Percentiles rank a stretch among this genome's conserved stretches.
These are phyloP conservation scores for Omphalotus guepiniiformis DNA, from an alignment of 768 basidiomycete species.

Conservation along the genomic window DNA sequence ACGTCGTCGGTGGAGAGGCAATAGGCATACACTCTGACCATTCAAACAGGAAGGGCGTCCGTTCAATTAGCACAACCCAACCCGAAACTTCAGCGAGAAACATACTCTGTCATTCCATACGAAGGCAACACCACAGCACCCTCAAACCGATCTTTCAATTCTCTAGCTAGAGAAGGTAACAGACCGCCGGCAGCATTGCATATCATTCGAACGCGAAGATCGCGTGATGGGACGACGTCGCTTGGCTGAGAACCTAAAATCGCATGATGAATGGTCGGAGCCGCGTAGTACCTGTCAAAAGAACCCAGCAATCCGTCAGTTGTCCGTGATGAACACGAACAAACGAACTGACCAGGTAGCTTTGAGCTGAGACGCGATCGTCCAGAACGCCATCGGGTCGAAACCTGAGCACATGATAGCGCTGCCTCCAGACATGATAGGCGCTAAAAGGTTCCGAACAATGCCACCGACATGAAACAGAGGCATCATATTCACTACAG, in stretches of 20 bases:
- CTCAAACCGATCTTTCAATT: slow-evolving; percentile 40
- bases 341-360: slow-evolving; percentile 43
- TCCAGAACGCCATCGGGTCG: slow-evolving; percentile 48
- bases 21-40: slow-evolving; percentile 44
- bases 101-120: slow-evolving; percentile 55
- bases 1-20: slow-evolving; percentile 37
- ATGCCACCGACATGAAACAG: slow-evolving; percentile 59
- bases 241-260: slow-evolving; percentile 36
- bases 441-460: slow-evolving; percentile 51
- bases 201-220: slow-evolving; percentile 38
- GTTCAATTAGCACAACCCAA: slow-evolving; percentile 3
- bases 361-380: slow-evolving; percentile 29
- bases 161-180: slow-evolving; percentile 44
- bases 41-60: neutral
- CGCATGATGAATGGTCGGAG: slow-evolving; percentile 47
- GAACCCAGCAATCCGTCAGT: slow-evolving; percentile 6
- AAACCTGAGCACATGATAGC: slow-evolving; percentile 53
- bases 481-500: slow-evolving; percentile 45
- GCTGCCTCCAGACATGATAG: slow-evolving; percentile 47
- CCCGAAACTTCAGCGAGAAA: neutral
- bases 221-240: slow-evolving; percentile 24
- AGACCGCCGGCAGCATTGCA: slow-evolving; percentile 50
- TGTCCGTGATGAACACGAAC: neutral
- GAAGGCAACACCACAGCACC: slow-evolving; percentile 50
- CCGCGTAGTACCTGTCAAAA: slow-evolving; percentile 41